Conservation (phyloP, 2,329 filamentous ascomycete genomes). For the Fusarium acutatum region DNA sequence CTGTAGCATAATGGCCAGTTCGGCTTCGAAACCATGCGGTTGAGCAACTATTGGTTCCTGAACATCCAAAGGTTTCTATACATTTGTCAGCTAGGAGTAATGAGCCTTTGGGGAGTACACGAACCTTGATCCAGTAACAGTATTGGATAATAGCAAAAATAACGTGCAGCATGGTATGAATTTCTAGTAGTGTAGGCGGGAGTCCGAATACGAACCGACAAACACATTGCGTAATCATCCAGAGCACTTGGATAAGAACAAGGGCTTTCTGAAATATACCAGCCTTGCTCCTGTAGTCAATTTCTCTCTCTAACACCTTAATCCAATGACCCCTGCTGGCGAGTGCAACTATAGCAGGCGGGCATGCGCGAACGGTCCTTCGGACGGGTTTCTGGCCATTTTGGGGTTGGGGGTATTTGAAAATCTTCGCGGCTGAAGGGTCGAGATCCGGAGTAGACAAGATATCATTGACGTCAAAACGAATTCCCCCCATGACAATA, state of each 20-base stretch:
- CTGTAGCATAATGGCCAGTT: background rate
- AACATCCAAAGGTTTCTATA: background rate
- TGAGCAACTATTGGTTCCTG: background rate
- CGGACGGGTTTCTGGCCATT: background rate
- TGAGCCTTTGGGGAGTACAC: rapidly evolving
- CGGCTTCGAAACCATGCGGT: background rate
- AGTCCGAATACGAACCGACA: background rate
- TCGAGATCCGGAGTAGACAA: background rate
- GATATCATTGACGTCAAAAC: background rate
- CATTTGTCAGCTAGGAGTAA: rapidly evolving
- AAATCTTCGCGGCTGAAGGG: rapidly evolving
- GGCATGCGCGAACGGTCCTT: background rate
- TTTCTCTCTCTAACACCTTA: background rate
- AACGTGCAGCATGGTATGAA: background rate
- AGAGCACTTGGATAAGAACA: background rate
- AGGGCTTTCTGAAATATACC: background rate
- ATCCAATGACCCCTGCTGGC: background rate
- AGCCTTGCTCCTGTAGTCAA: background rate
- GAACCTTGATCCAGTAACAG: background rate
- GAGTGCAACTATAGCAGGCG: background rate
- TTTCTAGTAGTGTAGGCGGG: background rate
- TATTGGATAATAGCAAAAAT: background rate
- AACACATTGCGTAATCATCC: background rate
- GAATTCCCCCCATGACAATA: background rate
- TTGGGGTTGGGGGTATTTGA: background rate